Evolutionary conservation across 441 rosid genomes (phyloP).

Genomic region (Pelargonium cotyledonis): DNA sequence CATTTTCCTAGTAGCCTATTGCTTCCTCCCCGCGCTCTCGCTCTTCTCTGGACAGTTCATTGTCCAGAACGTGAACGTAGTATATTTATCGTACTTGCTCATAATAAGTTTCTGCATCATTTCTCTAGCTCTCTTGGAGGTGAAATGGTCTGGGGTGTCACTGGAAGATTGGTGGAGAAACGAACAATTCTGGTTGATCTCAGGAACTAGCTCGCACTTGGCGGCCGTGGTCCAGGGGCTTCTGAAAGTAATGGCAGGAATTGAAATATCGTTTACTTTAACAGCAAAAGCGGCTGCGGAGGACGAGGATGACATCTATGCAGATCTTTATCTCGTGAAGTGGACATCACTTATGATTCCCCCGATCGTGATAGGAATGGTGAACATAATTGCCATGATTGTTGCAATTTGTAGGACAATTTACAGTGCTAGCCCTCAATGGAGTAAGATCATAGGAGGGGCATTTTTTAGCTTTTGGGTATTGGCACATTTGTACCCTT

Average conservation of each 20-base stretch:
- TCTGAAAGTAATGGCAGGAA: slow-evolving; percentile 56
- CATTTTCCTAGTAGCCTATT: slow-evolving; percentile 56
- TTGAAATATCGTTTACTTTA: slow-evolving; percentile 61
- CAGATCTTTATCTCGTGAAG: slow-evolving; percentile 45
- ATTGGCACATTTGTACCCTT: slow-evolving; percentile 56
- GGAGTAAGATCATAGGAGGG: slow-evolving; percentile 71
- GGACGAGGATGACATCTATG: slow-evolving; percentile 56
- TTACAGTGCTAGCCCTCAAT: slow-evolving; percentile 51
- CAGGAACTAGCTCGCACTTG: slow-evolving; percentile 69
- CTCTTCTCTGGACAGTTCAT: slow-evolving; percentile 67
- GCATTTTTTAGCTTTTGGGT: slow-evolving; percentile 78
- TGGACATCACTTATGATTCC: slow-evolving; percentile 66
- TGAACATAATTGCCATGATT: slow-evolving; percentile 48
- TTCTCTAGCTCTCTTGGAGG: slow-evolving; percentile 55
- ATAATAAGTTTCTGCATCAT: slow-evolving; percentile 52
- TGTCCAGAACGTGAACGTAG: slow-evolving; percentile 44
- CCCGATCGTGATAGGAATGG: slow-evolving; percentile 54
- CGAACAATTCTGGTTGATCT: slow-evolving; percentile 68
- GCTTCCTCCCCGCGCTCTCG: slow-evolving; percentile 58
- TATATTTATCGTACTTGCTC: slow-evolving; percentile 47
- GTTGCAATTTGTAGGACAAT: slow-evolving; percentile 50
- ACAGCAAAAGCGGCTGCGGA: slow-evolving; percentile 54
- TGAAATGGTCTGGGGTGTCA: slow-evolving; percentile 65
- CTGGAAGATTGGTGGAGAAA: slow-evolving; percentile 76
- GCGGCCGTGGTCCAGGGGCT: slow-evolving; percentile 66